Evolutionary conservation across 2,329 filamentous ascomycete species (phyloP), one percentile per base, ranked within the genome.

Genomic region (Pseudogymnoascus sp.): DNA sequence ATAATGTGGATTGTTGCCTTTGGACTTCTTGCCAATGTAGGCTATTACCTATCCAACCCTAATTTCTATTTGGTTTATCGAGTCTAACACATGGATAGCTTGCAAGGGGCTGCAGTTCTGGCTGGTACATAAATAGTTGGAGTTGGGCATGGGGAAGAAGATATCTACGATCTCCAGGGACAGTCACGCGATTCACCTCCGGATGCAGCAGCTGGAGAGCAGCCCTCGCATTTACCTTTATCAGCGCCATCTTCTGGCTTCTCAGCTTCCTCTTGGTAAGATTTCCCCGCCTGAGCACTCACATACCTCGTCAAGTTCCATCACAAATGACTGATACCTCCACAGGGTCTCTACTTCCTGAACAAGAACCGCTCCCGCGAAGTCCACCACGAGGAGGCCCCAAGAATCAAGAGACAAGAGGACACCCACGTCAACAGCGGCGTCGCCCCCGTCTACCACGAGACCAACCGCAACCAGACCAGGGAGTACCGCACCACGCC

Each of bases 1-100:
- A 41, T 60, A 11, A 29, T 26, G 10, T 61, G 60, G 60, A 61
- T 61, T 54, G 9, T 61, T 59, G 60, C 50, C 35, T 61, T 61
- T 36, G 60, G 60, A 29, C 36, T 61, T 35, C 33, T 60, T 8
- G 24, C 33, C 7, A 60, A n/a, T 60, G 60, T 61, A 39, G 3
- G 60, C 31, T 15, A 10, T 15, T 35, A 13, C 29, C 47, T 33
- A 33, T 54, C 47, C 47, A 33, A 33, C 8, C 17, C 10, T 15
- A 10, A 7, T 31, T 39, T 13, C 21, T 29, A 29, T 31, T 24
- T 58, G 15, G 24, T 17, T 31, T 8, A 60, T 24, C 15, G 33
- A 29, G 4, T 6, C 36, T 61, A 61, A 61, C 60, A 36, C n/a
- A 33, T 40, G 9, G 7, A 26, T 17, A 61, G 60, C 54, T 61